Conservation (phyloP, 495 filamentous ascomycete species). For the Penicillium pancosmium region DNA sequence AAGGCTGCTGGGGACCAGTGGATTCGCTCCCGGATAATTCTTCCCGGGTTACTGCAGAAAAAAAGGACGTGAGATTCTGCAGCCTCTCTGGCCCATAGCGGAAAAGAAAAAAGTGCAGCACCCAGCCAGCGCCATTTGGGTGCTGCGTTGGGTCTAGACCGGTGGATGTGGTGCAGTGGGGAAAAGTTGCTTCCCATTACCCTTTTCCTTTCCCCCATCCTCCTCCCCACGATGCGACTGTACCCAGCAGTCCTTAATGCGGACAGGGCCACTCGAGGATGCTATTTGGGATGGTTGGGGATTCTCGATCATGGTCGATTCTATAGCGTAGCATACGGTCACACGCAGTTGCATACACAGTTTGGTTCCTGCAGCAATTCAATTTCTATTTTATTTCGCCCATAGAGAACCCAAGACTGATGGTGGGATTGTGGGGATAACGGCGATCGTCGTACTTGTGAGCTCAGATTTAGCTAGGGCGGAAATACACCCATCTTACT, state of each 20-base stretch:
- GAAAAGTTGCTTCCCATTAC: neutral
- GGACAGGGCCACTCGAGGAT: neutral
- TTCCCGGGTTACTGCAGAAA: neutral
- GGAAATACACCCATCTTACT: neutral
- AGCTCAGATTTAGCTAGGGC: constrained; percentile 7
- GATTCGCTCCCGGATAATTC: neutral
- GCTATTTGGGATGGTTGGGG: neutral
- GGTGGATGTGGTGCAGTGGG: neutral
- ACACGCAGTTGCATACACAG: neutral
- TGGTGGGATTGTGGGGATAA: neutral
- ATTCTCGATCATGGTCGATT: neutral
- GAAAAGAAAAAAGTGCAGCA: too few relatives aligned
- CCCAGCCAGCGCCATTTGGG: neutral
- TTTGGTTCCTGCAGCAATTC: neutral
- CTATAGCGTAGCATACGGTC: neutral
- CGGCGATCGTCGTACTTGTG: constrained; percentile 8
- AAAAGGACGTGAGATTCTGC: neutral
- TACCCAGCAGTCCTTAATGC: neutral
- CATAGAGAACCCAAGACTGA: too few relatives aligned
- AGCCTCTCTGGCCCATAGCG: too few relatives aligned
- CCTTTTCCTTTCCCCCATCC: neutral
- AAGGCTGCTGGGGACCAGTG: neutral
- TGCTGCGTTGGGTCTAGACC: constrained; percentile 3
- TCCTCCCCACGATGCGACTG: neutral
- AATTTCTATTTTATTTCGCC: neutral